phyloP scores from a whole-genome alignment of 352 stramenopile genomes.

The Peronosclerospora sorghi region DNA sequence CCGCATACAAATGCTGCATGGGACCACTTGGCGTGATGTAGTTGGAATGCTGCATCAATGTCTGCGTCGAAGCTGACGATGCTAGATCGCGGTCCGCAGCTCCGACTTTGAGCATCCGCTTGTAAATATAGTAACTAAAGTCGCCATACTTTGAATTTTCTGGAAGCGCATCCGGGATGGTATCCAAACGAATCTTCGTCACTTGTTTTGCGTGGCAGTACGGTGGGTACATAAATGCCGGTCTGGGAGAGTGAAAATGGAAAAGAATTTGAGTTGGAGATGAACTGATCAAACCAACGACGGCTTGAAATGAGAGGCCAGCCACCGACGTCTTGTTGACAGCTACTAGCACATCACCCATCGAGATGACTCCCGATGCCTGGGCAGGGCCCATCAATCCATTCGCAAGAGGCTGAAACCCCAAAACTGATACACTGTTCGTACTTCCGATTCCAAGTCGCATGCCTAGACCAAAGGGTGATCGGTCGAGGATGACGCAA shows the following conservation, averaged over 20 bases:
- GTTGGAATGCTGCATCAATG: constrained; percentile 33
- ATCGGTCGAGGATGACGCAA: constrained; percentile 50
- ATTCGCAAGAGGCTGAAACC: constrained; percentile 64
- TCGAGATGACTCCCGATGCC: constrained; percentile 56
- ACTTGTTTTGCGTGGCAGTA: constrained; percentile 59
- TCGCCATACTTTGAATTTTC: constrained; percentile 41
- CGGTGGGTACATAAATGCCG: constrained; percentile 51
- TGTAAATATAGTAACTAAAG: constrained; percentile 63
- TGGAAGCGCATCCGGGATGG: constrained; percentile 19
- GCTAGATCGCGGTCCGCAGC: constrained; percentile 19
- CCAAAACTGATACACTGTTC: constrained; percentile 57
- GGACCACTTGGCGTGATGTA: constrained; percentile 71
- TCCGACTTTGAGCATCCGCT: constrained; percentile 54
- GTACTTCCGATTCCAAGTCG: constrained; percentile 59
- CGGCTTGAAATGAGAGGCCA: constrained; percentile 55
- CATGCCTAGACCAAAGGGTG: constrained; percentile 70
- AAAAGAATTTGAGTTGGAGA: constrained; percentile 63
- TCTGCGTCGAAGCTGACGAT: constrained; percentile 19
- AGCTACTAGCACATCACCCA: constrained; percentile 61
- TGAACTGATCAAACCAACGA: constrained; percentile 57
- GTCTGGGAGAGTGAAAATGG: constrained; percentile 68
- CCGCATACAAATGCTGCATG: constrained; percentile 82
- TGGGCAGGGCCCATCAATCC: constrained; percentile 69
- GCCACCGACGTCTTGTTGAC: constrained; percentile 65
- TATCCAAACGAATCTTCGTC: constrained; percentile 31